Conservation (phyloP, 306 rosid genomes). For the Heteromeles arbutifolia region DNA sequence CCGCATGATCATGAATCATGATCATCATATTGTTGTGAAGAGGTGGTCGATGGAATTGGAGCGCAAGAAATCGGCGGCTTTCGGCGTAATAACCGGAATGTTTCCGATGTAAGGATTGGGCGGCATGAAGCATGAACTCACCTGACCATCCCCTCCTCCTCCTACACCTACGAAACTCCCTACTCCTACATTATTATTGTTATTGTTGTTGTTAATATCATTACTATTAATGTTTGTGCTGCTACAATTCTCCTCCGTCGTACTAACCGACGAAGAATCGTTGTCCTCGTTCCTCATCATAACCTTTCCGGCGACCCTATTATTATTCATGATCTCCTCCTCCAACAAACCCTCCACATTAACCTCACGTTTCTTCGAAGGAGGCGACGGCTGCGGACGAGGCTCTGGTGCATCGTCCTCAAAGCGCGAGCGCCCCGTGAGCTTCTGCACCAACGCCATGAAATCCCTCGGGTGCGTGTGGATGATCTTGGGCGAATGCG, state of each 20-base stretch:
- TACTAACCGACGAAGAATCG: constrained; percentile 53
- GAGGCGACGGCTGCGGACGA: background rate
- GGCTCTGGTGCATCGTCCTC: constrained; percentile 13
- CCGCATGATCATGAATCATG: background rate
- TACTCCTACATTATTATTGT: background rate
- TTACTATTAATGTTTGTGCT: background rate
- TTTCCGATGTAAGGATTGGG: constrained; percentile 37
- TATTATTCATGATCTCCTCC: background rate
- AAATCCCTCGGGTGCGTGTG: constrained; percentile 66
- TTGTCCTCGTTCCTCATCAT: constrained; percentile 38
- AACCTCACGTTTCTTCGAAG: background rate
- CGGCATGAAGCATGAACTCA: constrained; percentile 38
- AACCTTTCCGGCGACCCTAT: background rate
- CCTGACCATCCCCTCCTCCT: constrained; percentile 29
- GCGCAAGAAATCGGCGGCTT: constrained; percentile 29
- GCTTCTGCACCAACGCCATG: constrained; percentile 73
- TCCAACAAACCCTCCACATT: constrained; percentile 1
- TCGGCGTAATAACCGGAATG: constrained; percentile 24
- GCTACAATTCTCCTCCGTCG: constrained; percentile 41
- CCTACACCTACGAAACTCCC: background rate
- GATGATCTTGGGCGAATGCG: constrained; percentile 72
- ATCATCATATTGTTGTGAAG: constrained; percentile 20
- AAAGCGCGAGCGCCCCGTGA: constrained; percentile 49
- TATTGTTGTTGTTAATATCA: background rate
- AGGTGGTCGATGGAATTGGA: constrained; percentile 28